Evolutionary conservation across 2,329 filamentous ascomycete genomes (phyloP), one percentile per base, ranked within the genome.

Genomic region (Talaromyces verruculosus): DNA sequence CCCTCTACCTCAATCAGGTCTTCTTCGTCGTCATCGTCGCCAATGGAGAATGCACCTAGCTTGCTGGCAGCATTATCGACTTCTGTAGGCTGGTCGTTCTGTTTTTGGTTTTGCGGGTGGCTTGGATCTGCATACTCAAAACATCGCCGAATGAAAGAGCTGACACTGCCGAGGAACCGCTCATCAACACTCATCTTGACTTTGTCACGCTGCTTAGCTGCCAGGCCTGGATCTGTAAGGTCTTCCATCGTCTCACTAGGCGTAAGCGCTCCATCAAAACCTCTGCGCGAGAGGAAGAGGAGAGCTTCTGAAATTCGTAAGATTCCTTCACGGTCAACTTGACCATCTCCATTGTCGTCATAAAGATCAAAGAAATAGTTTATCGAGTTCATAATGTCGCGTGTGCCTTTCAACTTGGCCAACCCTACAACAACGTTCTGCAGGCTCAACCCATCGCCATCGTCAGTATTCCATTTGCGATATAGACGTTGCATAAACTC

Each of bases 71-170:
- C 69, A 43, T 78, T 76, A 10, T 78, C 75, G 43, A 67, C 71
- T 30, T 73, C 62, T 41, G 74, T 63, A 15, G 68, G 59, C 25
- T 41, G 22, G 25, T 45, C 53, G n/a, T 55, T 37, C 6, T 72
- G 68, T 49, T 78, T 78, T 67, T 87, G 84, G 69, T 88, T 85
- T 75, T 85, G 84, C 1, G 90, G 88, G 69, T 91, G 89, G 73
- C 96, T 94, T 0, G 95, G 94, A 74, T 99, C 95, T 5, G 95
- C 95, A 74, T 99, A 99, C 78, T 99, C 95, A 70, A 99, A 99
- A 78, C 95, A 99, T 67, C 95, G 87, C 69, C 93, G 87, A 67
- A 98, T 99, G 75, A 99, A 99, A 2, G 93, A 93, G 71, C 92
- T 97, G 62, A 99, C 93, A 68, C 93, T 97, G 68, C 90, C 91